These are phyloP conservation scores for Didymella segeticola DNA, from an alignment of 2,329 filamentous ascomycete genomes.

Conservation along the genomic window DNA sequence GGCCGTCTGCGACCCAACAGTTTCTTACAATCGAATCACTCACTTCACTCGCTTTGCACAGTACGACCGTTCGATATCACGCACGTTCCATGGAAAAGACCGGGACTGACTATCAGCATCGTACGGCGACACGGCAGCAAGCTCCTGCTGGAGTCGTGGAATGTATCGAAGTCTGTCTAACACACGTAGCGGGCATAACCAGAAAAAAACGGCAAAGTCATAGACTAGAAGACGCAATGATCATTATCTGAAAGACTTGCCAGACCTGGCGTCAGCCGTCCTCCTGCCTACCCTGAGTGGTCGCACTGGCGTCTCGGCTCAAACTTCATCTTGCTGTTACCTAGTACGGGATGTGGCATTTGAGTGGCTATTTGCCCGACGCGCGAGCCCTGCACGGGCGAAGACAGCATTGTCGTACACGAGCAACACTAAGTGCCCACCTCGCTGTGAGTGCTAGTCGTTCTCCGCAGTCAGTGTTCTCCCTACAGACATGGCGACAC, in stretches of 20 bases:
- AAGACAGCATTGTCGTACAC: not conserved
- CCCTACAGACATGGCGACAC: conserved; percentile 9
- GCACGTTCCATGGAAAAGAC: not conserved
- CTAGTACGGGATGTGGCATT: not conserved
- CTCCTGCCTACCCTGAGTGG: not conserved
- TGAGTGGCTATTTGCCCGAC: not conserved
- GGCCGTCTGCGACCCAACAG: not conserved
- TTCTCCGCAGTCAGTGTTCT: conserved; percentile 1
- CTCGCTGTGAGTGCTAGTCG: not conserved
- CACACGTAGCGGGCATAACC: not conserved
- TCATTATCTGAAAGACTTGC: not conserved
- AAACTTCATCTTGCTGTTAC: not conserved
- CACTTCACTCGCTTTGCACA: not conserved
- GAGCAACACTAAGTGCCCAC: conserved; percentile 10
- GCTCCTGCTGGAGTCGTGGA: not conserved
- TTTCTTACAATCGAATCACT: not conserved
- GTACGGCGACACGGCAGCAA: not conserved
- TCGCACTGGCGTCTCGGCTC: conserved; percentile 2
- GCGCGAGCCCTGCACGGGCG: not conserved
- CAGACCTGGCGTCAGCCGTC: not conserved
- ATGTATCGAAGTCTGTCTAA: not conserved
- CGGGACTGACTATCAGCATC: not conserved
- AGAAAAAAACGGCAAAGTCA: not conserved
- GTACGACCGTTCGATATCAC: not conserved
- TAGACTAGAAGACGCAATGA: not conserved